Base-by-base conservation (phyloP, 305 asterid species). In the Fraxinus paxiana region DNA sequence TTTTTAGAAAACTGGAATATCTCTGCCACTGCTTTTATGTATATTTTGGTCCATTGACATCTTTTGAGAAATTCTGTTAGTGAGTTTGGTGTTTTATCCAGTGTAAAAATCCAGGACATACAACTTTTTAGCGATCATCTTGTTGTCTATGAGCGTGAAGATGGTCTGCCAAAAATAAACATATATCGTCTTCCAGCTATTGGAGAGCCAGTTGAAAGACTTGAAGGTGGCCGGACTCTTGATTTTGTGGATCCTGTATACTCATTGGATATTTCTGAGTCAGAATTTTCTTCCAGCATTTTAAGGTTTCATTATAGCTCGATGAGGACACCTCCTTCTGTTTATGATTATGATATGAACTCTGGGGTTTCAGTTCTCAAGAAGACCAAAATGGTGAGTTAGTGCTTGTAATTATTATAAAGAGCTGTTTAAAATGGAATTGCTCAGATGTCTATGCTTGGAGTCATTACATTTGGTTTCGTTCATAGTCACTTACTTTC, bases 341-440 rank as follows among this genome's bases (percentile, higher is more conserved):
- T 92, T 70, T 92, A 94, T 80, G 97, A 94, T 80, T 96, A 92
- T 89, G 99, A 94, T 82, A 92, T 96, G 99, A 83, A 91, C 83
- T 85, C 92, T 5, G 94, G 92, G 83, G 82, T 90, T 86, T 96
- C 97, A 51, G 97, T 91, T 87, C 88, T 90, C 84, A 96, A 96
- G 90, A 94, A 96, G 93, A 88, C 84, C 82, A 97, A 92, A 78
- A 84, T 73, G 86, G 99, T 96, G 79, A 85, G 96, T 87, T 82
- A 51, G 65, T 46, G 6, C 56, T 28, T n/a, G 69, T 82, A 35
- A 63, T 79, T 71, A 73, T 46, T 69, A 35, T 77, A 61, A 78
- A 77, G 5, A 69, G 51, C 17, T 79, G 20, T 37, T 79, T 35
- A 31, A 30, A 63, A 77, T 80, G 51, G 69, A 72, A 54, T 70